These are phyloP conservation scores for Babesia bigemina DNA, from an alignment of 169 alveolate genomes.

Conservation along the genomic window DNA sequence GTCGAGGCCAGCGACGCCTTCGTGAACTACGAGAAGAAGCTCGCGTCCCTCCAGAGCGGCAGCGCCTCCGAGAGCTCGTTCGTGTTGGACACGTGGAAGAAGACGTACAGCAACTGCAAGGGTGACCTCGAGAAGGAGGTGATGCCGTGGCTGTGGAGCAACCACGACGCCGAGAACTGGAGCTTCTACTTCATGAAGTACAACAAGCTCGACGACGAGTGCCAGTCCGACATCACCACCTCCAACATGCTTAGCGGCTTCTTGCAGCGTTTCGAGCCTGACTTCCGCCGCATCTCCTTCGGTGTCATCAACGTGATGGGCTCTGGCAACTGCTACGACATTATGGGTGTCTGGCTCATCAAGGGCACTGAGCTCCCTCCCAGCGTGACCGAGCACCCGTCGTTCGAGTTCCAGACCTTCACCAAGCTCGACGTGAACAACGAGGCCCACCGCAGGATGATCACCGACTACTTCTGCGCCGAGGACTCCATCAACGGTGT, in stretches of 20 bases:
- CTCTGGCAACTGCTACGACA: constrained; percentile 87
- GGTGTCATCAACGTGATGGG: constrained; percentile 94
- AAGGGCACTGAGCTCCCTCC: constrained; percentile 92
- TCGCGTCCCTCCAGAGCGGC: constrained; percentile 25
- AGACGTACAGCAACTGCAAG: constrained; percentile 89
- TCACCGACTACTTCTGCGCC: constrained; percentile 93
- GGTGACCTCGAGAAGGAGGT: constrained; percentile 86
- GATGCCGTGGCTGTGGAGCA: constrained; percentile 88
- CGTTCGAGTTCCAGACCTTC: constrained; percentile 91
- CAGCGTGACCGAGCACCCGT: constrained; percentile 93
- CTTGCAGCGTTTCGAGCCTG: constrained; percentile 90
- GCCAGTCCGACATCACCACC: constrained; percentile 85
- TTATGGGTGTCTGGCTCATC: constrained; percentile 95
- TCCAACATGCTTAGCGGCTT: constrained; percentile 93
- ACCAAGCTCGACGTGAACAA: constrained; percentile 82
- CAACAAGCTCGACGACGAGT: constrained; percentile 93
- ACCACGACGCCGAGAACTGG: constrained; percentile 88
- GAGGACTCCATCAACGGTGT: constrained; percentile 87
- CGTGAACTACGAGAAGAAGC: constrained; percentile 40
- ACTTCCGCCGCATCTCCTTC: constrained; percentile 91
- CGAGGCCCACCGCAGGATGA: constrained; percentile 83
- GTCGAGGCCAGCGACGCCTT: constrained; percentile 58
- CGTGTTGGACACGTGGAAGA: constrained; percentile 92
- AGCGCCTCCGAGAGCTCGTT: constrained; percentile 82
- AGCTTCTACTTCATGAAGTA: constrained; percentile 91